phyloP scores from a whole-genome alignment of 352 stramenopile genomes.

The Globisporangium okanoganense region DNA sequence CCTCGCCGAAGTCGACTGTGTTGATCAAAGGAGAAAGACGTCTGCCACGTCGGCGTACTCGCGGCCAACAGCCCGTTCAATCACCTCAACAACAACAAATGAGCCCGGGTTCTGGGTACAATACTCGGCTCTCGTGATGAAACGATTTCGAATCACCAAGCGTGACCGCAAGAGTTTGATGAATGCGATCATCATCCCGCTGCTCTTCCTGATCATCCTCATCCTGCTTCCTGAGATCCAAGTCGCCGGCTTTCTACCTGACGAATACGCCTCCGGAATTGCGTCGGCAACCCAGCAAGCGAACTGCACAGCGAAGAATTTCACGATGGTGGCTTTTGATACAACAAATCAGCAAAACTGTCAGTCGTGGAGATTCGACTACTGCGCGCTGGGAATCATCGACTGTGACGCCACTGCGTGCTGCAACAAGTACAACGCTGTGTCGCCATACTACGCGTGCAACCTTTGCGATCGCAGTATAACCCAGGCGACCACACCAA shows the following conservation, averaged over 20 bases:
- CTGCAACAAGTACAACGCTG: conserved; percentile 28
- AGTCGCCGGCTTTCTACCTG: conserved; percentile 38
- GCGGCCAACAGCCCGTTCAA: conserved; percentile 17
- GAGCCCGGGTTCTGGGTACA: conserved; percentile 36
- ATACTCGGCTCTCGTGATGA: conserved; percentile 43
- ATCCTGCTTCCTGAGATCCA: conserved; percentile 47
- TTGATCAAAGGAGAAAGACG: conserved; percentile 32
- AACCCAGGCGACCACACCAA: neutral
- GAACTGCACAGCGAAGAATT: conserved; percentile 18
- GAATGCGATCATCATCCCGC: conserved; percentile 53
- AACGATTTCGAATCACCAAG: conserved; percentile 58
- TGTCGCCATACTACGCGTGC: conserved; percentile 42
- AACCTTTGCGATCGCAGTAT: conserved; percentile 17
- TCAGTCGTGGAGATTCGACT: conserved; percentile 20
- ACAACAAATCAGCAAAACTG: conserved; percentile 3
- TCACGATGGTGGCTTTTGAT: conserved; percentile 24
- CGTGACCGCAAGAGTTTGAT: conserved; percentile 60
- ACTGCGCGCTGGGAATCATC: conserved; percentile 36
- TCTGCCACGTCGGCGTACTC: conserved; percentile 34
- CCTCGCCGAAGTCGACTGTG: conserved; percentile 19
- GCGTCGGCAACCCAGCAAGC: conserved; percentile 20
- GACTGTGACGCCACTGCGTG: conserved; percentile 33
- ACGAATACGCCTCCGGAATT: conserved; percentile 25
- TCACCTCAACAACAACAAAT: conserved; percentile 20
- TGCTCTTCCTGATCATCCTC: conserved; percentile 57